These are phyloP conservation scores for Colletotrichum caudatum DNA, from an alignment of 2,329 filamentous ascomycete species.

Conservation along the genomic window DNA sequence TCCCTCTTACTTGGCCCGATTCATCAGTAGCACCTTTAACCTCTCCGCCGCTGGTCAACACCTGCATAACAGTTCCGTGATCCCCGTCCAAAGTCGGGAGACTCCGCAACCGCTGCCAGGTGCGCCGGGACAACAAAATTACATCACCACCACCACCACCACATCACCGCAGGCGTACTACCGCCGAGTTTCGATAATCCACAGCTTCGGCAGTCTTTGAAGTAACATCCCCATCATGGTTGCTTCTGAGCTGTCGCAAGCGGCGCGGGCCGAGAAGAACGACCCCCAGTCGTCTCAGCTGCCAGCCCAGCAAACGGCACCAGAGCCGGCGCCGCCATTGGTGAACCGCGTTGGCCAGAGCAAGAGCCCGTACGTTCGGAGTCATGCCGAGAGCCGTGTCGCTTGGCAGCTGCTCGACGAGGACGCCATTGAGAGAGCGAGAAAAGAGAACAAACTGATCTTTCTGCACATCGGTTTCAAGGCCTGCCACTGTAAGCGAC, in stretches of 20 bases:
- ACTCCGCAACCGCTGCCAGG: not conserved
- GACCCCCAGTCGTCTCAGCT: slow-evolving; percentile 48
- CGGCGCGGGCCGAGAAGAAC: slow-evolving; percentile 37
- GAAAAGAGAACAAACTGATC: slow-evolving; percentile 85
- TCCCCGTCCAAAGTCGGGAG: not conserved
- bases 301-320: slow-evolving; percentile 44
- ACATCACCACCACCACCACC: not conserved
- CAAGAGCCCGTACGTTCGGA: slow-evolving; percentile 71
- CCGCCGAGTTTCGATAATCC: not conserved
- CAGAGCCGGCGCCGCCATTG: slow-evolving; percentile 45
- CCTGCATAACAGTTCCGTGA: slow-evolving; percentile 12
- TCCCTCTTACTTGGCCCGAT: slow-evolving; percentile 17
- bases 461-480: slow-evolving; percentile 96
- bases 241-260: slow-evolving; percentile 51
- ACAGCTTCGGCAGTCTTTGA: not conserved
- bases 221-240: slow-evolving; percentile 47
- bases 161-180: not conserved
- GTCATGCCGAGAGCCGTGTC: slow-evolving; percentile 84
- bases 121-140: not conserved
- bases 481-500: slow-evolving; percentile 87
- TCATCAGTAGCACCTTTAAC: slow-evolving; percentile 4
- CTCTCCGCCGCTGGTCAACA: slow-evolving; percentile 4
- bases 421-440: slow-evolving; percentile 81
- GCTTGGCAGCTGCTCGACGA: slow-evolving; percentile 91
- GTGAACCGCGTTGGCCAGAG: slow-evolving; percentile 54